Conservation (phyloP, 345 rosid species). For the Reutealis trisperma region DNA sequence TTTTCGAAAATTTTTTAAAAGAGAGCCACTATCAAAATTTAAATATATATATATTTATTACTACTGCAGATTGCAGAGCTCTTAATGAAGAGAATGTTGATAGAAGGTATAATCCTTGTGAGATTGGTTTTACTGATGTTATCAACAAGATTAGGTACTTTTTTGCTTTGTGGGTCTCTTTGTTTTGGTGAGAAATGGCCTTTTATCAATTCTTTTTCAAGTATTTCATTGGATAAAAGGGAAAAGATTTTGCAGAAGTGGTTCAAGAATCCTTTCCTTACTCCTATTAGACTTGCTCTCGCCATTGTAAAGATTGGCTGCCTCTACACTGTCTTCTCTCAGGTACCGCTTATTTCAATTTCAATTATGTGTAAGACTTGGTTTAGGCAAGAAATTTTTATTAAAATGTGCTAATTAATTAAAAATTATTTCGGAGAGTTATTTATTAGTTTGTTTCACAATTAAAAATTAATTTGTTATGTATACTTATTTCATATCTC, state of each 20-base stretch:
- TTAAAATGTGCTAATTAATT: no score
- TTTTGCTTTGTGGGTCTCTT: constrained; percentile 62
- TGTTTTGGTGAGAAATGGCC: constrained; percentile 55
- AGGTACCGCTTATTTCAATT: constrained; percentile 38
- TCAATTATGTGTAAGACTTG: no score
- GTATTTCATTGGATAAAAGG: constrained; percentile 52
- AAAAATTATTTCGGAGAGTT: no score
- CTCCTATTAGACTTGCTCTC: constrained; percentile 57
- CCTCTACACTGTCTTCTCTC: constrained; percentile 53
- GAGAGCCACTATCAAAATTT: no score
- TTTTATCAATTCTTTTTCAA: constrained; percentile 43
- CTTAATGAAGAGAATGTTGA: constrained; percentile 24
- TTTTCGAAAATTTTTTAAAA: background rate
- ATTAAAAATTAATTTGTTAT: no score
- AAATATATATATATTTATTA: no score
- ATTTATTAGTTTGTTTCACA: no score
- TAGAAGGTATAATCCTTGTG: constrained; percentile 35
- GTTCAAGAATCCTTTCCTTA: constrained; percentile 41
- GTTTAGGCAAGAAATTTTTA: no score
- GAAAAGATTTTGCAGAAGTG: constrained; percentile 61
- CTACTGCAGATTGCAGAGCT: constrained; percentile 45
- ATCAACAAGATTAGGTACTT: constrained; percentile 68
- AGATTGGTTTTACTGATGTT: constrained; percentile 49
- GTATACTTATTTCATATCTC: no score
- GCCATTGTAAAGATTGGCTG: constrained; percentile 40